A percentile compares a stretch with the other conserved stretches of the same genome.
phyloP scores from a whole-genome alignment of 164 flowering plant species.

The Nymphaea colorata region DNA sequence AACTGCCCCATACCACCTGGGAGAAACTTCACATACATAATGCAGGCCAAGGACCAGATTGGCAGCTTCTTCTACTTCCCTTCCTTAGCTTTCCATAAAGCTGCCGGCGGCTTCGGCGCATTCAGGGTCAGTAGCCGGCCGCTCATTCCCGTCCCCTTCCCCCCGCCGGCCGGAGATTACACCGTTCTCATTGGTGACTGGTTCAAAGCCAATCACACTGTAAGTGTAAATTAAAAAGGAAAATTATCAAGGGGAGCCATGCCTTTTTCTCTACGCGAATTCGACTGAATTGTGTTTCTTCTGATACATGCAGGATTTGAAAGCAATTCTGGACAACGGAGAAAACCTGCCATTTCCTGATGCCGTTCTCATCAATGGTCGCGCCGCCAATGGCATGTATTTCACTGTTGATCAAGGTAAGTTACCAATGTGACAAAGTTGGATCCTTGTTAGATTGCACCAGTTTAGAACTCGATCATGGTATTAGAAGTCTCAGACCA shows the following conservation, averaged over 20 bases:
- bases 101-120: slow-evolving; percentile 86
- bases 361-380: slow-evolving; percentile 92
- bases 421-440: background rate
- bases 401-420: slow-evolving; percentile 81
- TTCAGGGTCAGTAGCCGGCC: slow-evolving; percentile 74
- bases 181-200: slow-evolving; percentile 81
- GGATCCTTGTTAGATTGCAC: no score
- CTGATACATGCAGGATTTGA: slow-evolving; percentile 30
- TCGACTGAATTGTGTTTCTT: background rate
- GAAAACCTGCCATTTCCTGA: slow-evolving; percentile 72
- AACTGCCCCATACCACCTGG: slow-evolving; percentile 93
- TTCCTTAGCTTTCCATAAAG: slow-evolving; percentile 73
- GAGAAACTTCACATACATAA: slow-evolving; percentile 70
- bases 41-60: slow-evolving; percentile 91
- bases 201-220: slow-evolving; percentile 68
- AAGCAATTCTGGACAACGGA: slow-evolving; percentile 47
- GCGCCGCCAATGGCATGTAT: slow-evolving; percentile 75
- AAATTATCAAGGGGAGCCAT: background rate
- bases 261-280: background rate
- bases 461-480: no score
- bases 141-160: slow-evolving; percentile 81
- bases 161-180: slow-evolving; percentile 73
- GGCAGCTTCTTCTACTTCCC: slow-evolving; percentile 89
- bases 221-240: slow-evolving; percentile 10
- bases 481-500: no score